Base-by-base conservation (phyloP, 805 yeast species). In the Priceomyces fermenticarens region DNA sequence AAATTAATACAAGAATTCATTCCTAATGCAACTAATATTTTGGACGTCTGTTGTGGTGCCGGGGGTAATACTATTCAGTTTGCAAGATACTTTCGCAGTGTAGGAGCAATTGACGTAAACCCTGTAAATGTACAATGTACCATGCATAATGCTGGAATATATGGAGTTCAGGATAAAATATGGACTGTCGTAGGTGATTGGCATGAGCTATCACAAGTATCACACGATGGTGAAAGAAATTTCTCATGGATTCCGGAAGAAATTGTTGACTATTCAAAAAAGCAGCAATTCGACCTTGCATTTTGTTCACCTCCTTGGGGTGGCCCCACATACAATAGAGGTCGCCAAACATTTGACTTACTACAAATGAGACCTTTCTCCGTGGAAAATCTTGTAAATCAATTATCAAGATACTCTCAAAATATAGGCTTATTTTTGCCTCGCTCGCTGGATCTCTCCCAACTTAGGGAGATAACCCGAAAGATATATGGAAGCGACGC, bases 281-380 rank as follows among this genome's bases (percentile, higher is more conserved):
- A 37, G 0, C 45, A 43, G 16, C 56, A 60, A 10, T 71, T 77
- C 30, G 85, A 79, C 48, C 67, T 81, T 38, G 70, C 79, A 8
- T 86, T 84, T 62, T 73, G 80, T n/a, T 83, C 91, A 1, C 95
- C 95, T 1, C 95, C 95, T 0, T 87, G 95, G 95, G 95, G 93
- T 27, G 95, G 96, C 0, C 85, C 88, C 0, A 55, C 61, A 2
- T 87, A 86, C 57, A 61, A 64, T 36, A 51, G 58, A 16, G 47
- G 60, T n/a, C 56, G 57, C 0, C 46, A 49, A 2, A 41, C 40
- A 2, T 83, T 74, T 57, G 81, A 82, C 47, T 57, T 83, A 15
- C 60, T 62, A 30, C 44, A 57, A 8, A 57, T 64, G 47, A 49
- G 59, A 34, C 89, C 89, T 0, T 58, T 81, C 32, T 62, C 70